A percentile compares a stretch with the other conserved stretches of the same genome.
Evolutionary conservation across 108 stramenopile species (phyloP).

Genomic region (Pseudonitzschia multiseries): DNA sequence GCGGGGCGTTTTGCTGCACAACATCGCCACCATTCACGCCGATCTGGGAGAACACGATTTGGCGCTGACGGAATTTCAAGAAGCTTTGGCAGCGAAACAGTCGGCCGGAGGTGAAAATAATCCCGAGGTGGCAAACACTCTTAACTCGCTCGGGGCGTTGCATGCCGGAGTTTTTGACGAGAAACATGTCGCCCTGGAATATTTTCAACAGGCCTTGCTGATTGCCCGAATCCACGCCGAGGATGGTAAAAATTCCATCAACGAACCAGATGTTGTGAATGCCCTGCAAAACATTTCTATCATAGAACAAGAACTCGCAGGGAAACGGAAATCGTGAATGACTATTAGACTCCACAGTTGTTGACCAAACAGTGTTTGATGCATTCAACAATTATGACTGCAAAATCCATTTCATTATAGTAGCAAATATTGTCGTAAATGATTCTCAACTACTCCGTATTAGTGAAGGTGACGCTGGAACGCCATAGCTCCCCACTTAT

Average conservation of each 20-base stretch:
- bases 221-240: slow-evolving; percentile 44
- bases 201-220: slow-evolving; percentile 45
- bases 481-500: too few species aligned
- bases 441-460: too few species aligned
- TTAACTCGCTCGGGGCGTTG: slow-evolving; percentile 40
- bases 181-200: slow-evolving; percentile 34
- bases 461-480: too few species aligned
- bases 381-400: too few species aligned
- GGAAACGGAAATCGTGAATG: slow-evolving; percentile 8
- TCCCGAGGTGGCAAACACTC: slow-evolving; percentile 50
- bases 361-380: too few species aligned
- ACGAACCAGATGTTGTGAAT: slow-evolving; percentile 38
- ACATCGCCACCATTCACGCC: slow-evolving; percentile 42
- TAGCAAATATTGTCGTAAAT: too few species aligned
- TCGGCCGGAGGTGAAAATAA: slow-evolving; percentile 37
- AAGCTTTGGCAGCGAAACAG: slow-evolving; percentile 34
- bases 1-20: slow-evolving; percentile 49
- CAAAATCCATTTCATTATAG: too few species aligned
- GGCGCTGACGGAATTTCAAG: slow-evolving; percentile 34
- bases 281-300: slow-evolving; percentile 43
- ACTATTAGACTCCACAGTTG: too few species aligned
- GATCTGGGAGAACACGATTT: slow-evolving; percentile 31
- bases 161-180: slow-evolving; percentile 31
- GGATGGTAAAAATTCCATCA: slow-evolving; percentile 18
- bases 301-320: slow-evolving; percentile 33